Evolutionary conservation across 306 rosid genomes (phyloP).

Genomic region (Trifolium repens): DNA sequence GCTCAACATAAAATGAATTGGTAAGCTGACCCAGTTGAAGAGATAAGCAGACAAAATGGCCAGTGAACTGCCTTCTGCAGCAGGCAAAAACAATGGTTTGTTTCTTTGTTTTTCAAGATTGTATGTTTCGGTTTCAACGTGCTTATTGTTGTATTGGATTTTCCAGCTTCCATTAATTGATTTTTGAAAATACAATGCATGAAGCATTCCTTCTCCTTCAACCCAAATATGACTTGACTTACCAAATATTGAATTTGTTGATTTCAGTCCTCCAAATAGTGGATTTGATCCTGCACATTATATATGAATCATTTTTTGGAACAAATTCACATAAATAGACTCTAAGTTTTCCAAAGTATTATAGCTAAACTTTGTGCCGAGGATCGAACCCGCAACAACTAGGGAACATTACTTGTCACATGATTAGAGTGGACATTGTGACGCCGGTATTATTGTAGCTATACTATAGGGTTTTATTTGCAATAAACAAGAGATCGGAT

Average conservation of each 20-base stretch:
- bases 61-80: constrained; percentile 53
- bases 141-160: constrained; percentile 61
- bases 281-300: constrained; percentile 69
- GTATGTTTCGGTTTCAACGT: constrained; percentile 67
- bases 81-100: constrained; percentile 67
- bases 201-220: constrained; percentile 93
- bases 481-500: no score
- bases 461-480: no score
- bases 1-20: neutral
- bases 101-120: constrained; percentile 57
- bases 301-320: no score
- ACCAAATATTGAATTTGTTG: constrained; percentile 69
- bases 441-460: no score
- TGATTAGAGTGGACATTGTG: no score
- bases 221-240: constrained; percentile 64
- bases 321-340: no score
- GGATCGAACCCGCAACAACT: no score
- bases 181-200: constrained; percentile 59
- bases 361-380: no score
- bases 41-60: constrained; percentile 64
- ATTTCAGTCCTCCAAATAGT: constrained; percentile 72
- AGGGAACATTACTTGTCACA: no score
- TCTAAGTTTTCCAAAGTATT: no score
- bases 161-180: constrained; percentile 47
- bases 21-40: constrained; percentile 58